These are phyloP conservation scores for Cordyceps cicadae DNA, from an alignment of 2,329 filamentous ascomycete genomes.

Conservation along the genomic window DNA sequence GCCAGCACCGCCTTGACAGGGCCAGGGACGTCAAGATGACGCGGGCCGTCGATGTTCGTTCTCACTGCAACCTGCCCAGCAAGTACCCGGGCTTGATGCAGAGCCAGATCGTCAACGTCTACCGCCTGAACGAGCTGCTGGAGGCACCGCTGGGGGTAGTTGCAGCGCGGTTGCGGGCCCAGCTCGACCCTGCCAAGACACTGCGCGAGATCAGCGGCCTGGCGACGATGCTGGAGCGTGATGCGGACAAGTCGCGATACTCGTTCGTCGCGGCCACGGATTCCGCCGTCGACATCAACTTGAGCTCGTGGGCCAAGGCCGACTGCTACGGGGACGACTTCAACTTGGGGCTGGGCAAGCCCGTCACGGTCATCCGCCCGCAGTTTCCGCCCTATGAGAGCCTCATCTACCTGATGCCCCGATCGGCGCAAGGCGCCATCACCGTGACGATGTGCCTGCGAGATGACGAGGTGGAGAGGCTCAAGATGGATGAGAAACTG, in stretches of 20 bases:
- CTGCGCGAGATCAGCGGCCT: constrained; percentile 30
- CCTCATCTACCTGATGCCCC: constrained; percentile 43
- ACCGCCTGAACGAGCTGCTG: constrained; percentile 22
- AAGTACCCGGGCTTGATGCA: constrained; percentile 41
- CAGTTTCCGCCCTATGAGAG: constrained; percentile 37
- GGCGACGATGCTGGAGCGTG: constrained; percentile 29
- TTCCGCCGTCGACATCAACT: constrained; percentile 34
- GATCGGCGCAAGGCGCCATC: constrained; percentile 33
- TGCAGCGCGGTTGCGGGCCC: constrained; percentile 30
- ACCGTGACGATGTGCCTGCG: constrained; percentile 30
- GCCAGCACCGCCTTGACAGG: constrained; percentile 26
- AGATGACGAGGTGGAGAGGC: neutral
- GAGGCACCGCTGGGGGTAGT: constrained; percentile 25
- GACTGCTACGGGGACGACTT: constrained; percentile 40
- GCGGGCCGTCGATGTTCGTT: constrained; percentile 42
- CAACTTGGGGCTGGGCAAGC: constrained; percentile 34
- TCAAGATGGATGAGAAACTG: neutral
- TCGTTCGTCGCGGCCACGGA: constrained; percentile 29
- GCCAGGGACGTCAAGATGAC: constrained; percentile 25
- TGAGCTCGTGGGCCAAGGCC: constrained; percentile 48
- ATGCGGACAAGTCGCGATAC: constrained; percentile 27
- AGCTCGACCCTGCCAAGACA: constrained; percentile 29
- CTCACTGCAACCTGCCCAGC: constrained; percentile 30
- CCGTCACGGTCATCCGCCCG: constrained; percentile 40
- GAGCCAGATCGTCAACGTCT: constrained; percentile 35